A percentile compares a stretch with the other conserved stretches of the same genome.
These are phyloP conservation scores for Fragilariopsis cylindrus DNA, from an alignment of 108 stramenopile species.

Conservation along the genomic window DNA sequence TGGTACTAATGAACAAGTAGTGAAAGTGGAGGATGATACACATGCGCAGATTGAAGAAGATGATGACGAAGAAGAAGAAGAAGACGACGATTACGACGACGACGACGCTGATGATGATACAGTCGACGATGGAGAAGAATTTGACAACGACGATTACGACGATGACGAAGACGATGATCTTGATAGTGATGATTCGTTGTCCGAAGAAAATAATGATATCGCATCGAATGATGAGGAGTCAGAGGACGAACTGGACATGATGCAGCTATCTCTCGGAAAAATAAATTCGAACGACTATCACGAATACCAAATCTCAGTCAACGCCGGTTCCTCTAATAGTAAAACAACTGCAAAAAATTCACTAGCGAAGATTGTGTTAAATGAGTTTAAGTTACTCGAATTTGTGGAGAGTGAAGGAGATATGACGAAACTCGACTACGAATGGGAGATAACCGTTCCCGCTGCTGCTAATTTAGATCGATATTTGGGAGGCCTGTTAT, in stretches of 20 bases:
- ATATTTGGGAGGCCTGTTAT: conserved; percentile 81
- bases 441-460: conserved; percentile 35
- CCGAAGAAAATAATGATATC: background rate
- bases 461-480: conserved; percentile 49
- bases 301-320: background rate
- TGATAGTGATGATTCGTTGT: conserved; percentile 4
- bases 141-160: conserved; percentile 25
- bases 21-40: background rate
- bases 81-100: conserved; percentile 11
- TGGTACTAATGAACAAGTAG: background rate
- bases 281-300: conserved; percentile 25
- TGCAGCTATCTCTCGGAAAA: conserved; percentile 42
- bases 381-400: conserved; percentile 42
- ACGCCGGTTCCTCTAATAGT: conserved; percentile 15
- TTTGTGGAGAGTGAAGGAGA: conserved; percentile 19
- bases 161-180: conserved; percentile 30
- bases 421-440: conserved; percentile 24
- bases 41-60: background rate
- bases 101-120: conserved; percentile 6
- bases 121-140: conserved; percentile 1
- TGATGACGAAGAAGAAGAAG: conserved; percentile 5
- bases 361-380: conserved; percentile 62
- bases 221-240: conserved; percentile 8
- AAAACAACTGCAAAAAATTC: conserved; percentile 44
- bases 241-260: conserved; percentile 12